Percentiles rank a stretch among this genome's conserved stretches.
These are phyloP conservation scores for Aspergillus candidus DNA, from an alignment of 2,329 filamentous ascomycete species.

Conservation along the genomic window DNA sequence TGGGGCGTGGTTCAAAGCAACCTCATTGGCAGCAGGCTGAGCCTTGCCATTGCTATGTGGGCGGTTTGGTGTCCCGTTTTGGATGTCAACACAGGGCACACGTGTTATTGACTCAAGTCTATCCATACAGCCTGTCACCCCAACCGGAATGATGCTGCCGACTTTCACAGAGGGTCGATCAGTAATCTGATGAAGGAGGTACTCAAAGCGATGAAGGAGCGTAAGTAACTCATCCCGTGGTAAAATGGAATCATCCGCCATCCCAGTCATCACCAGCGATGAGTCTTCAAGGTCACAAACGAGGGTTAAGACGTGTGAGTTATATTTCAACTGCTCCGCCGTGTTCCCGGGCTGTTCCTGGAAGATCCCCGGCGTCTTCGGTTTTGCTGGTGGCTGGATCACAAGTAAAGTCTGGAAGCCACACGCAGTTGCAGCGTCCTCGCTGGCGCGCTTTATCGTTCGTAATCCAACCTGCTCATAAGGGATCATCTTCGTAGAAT, in stretches of 20 bases:
- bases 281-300: not conserved
- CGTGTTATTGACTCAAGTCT: too few species aligned
- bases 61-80: too few species aligned
- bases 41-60: too few species aligned
- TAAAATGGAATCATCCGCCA: too few species aligned
- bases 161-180: not conserved
- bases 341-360: not conserved
- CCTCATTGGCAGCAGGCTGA: too few species aligned
- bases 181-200: not conserved
- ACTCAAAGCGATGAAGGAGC: not conserved
- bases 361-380: not conserved
- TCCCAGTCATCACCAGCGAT: not conserved
- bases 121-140: too few species aligned
- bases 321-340: not conserved
- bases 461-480: slow-evolving; percentile 3
- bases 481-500: not conserved
- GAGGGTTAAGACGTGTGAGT: not conserved
- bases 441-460: not conserved
- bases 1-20: too few species aligned
- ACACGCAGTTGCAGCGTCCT: slow-evolving; percentile 1
- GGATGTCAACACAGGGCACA: too few species aligned
- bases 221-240: too few species aligned
- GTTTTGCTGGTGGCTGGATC: not conserved
- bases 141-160: not conserved
- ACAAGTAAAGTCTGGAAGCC: slow-evolving; percentile 3